Conservation (phyloP, 345 rosid genomes). For the Barbarea vulgaris region DNA sequence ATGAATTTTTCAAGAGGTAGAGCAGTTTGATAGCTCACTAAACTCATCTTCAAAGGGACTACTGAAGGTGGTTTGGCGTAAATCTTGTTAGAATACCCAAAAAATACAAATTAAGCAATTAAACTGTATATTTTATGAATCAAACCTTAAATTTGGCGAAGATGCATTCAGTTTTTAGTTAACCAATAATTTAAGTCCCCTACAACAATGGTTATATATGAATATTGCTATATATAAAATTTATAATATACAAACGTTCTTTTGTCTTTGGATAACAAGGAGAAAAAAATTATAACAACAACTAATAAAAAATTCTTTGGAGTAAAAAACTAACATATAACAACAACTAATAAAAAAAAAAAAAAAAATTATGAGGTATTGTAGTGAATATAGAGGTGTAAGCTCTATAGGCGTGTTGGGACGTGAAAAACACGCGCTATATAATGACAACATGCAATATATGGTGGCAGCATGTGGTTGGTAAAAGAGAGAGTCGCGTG, state of each 20-base stretch:
- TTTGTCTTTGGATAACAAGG: not conserved
- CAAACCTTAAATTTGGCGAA: not conserved
- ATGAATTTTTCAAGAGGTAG: not conserved
- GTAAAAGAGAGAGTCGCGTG: constrained; percentile 25
- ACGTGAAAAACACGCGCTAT: constrained; percentile 18
- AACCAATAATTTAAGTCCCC: not conserved
- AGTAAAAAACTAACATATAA: not conserved
- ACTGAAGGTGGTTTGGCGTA: not conserved
- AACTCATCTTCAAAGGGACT: not conserved
- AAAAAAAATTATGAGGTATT: not conserved
- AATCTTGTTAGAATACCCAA: not conserved
- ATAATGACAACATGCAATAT: not conserved
- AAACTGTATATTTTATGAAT: not conserved
- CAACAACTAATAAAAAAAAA: not conserved
- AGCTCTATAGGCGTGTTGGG: constrained; percentile 13
- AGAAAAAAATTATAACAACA: not conserved
- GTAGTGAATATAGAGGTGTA: too few species aligned
- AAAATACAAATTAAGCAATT: not conserved
- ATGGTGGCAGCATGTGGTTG: not conserved
- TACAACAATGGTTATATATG: too few species aligned
- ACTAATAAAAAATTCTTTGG: not conserved
- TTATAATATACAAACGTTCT: not conserved
- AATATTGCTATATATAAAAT: too few species aligned
- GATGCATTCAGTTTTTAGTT: not conserved
- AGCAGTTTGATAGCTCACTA: not conserved